Conservation (phyloP, 2,329 filamentous ascomycete genomes). For the Ascochyta clinopodiicola region DNA sequence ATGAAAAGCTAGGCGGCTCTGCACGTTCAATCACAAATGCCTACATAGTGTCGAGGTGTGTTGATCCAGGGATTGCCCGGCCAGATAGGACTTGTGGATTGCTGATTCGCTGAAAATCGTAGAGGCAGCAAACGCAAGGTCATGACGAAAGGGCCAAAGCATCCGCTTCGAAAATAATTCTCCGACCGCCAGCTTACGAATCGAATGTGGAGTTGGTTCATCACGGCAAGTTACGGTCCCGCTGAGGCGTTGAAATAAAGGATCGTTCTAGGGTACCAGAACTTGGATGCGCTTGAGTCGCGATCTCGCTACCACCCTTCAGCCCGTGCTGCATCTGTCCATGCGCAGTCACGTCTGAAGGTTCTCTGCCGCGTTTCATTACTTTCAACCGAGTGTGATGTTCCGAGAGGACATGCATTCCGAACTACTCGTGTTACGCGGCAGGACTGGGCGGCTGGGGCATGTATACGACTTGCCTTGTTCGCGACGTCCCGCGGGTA, state of each 20-base stretch:
- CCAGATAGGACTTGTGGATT: neutral
- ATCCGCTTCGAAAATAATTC: neutral
- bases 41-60: neutral
- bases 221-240: constrained; percentile 6
- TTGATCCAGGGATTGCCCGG: neutral
- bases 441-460: neutral
- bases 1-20: neutral
- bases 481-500: neutral
- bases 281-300: neutral
- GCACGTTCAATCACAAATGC: neutral
- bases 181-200: neutral
- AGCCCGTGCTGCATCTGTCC: constrained; percentile 8
- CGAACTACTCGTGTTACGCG: neutral
- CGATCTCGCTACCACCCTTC: constrained; percentile 4
- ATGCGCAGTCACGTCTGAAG: constrained; percentile 6
- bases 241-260: constrained; percentile 1
- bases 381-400: neutral
- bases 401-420: neutral
- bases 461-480: neutral
- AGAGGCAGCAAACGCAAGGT: neutral
- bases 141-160: neutral
- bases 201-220: neutral
- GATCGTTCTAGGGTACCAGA: constrained; percentile 12
- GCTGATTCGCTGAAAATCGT: neutral
- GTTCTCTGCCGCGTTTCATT: constrained; percentile 12